Conservation (phyloP, 352 stramenopile genomes). For the Phytophthora cryptogea region DNA sequence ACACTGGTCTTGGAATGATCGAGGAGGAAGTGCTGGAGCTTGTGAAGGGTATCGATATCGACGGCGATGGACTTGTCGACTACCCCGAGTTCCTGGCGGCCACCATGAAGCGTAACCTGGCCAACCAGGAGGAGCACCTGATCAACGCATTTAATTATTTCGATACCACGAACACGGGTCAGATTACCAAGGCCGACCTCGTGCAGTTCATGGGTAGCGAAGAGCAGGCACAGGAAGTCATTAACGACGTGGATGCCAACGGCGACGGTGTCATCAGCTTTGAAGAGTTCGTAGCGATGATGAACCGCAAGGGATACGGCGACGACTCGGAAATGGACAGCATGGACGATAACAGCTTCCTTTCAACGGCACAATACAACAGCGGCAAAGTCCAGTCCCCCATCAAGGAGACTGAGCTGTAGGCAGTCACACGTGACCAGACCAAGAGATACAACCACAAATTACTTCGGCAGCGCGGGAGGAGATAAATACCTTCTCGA, state of each 20-base stretch:
- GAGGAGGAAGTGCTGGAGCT: slow-evolving; percentile 89
- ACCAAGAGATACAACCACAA: slow-evolving; percentile 18
- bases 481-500: not conserved
- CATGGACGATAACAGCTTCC: slow-evolving; percentile 60
- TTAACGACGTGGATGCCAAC: slow-evolving; percentile 91
- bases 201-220: slow-evolving; percentile 93
- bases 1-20: slow-evolving; percentile 88
- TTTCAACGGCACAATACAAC: slow-evolving; percentile 48
- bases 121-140: slow-evolving; percentile 88
- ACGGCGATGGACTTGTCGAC: slow-evolving; percentile 86
- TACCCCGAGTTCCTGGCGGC: slow-evolving; percentile 92
- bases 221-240: slow-evolving; percentile 91
- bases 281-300: slow-evolving; percentile 92
- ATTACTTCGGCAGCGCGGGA: slow-evolving; percentile 17
- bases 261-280: slow-evolving; percentile 93
- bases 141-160: slow-evolving; percentile 93
- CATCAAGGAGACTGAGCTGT: slow-evolving; percentile 83
- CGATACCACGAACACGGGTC: slow-evolving; percentile 83
- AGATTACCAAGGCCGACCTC: slow-evolving; percentile 90
- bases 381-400: slow-evolving; percentile 24
- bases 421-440: slow-evolving; percentile 18
- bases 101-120: slow-evolving; percentile 90
- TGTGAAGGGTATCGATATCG: slow-evolving; percentile 90
- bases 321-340: slow-evolving; percentile 78
- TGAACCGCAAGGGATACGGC: slow-evolving; percentile 85